Evolutionary conservation across 2,329 filamentous ascomycete species (phyloP).

Genomic region (Botrytis byssoidea): DNA sequence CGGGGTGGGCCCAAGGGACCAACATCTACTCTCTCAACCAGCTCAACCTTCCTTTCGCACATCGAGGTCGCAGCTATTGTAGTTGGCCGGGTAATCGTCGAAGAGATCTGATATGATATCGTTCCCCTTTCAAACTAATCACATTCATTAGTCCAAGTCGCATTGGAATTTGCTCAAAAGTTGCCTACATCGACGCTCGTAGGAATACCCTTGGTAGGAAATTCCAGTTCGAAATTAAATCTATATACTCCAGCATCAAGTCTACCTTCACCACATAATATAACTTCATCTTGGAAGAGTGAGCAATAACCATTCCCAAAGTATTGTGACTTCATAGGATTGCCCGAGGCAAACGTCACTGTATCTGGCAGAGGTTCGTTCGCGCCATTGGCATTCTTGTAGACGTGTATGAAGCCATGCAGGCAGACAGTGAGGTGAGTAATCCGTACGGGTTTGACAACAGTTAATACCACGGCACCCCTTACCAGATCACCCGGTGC

Average conservation of each 20-base stretch:
- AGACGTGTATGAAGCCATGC: conserved; percentile 77
- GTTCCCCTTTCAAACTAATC: conserved; percentile 88
- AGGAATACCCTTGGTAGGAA: conserved; percentile 68
- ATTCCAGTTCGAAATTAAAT: conserved; percentile 73
- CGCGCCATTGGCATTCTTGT: conserved; percentile 61
- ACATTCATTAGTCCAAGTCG: conserved; percentile 13
- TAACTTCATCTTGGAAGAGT: conserved; percentile 78
- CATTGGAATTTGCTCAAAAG: not conserved
- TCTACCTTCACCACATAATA: conserved; percentile 74
- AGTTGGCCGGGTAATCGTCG: conserved; percentile 84
- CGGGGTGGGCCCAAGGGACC: conserved; percentile 71
- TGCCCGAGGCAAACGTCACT: conserved; percentile 37
- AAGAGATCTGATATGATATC: conserved; percentile 86
- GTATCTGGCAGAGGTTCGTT: conserved; percentile 46
- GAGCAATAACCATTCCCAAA: conserved; percentile 77
- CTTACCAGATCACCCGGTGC: conserved; percentile 69
- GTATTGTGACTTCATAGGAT: conserved; percentile 51
- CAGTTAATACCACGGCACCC: conserved; percentile 69
- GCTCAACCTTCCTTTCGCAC: conserved; percentile 76
- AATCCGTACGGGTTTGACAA: conserved; percentile 71
- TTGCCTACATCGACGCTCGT: conserved; percentile 88
- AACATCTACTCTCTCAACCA: conserved; percentile 83
- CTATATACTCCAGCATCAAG: conserved; percentile 73
- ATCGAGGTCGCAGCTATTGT: conserved; percentile 77
- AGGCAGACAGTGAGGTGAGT: conserved; percentile 78